phyloP scores from a whole-genome alignment of 768 basidiomycete genomes.

The Leucosporidium scottii region DNA sequence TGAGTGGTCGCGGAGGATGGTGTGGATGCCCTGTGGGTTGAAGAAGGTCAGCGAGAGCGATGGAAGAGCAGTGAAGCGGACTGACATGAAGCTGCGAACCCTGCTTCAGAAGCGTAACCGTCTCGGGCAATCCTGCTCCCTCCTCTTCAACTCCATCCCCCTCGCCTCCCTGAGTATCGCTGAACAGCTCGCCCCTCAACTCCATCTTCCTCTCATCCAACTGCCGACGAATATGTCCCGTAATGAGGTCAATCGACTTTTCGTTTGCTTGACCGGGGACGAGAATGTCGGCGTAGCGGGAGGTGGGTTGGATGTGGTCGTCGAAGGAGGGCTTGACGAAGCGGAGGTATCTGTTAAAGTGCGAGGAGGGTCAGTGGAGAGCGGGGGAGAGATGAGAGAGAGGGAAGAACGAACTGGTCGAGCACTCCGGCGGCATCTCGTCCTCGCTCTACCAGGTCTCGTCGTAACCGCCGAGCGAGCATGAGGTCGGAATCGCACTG shows the following conservation, averaged over 20 bases:
- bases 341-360: constrained; percentile 56
- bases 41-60: constrained; percentile 9
- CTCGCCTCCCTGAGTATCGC: constrained; percentile 11
- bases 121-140: constrained; percentile 36
- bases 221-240: constrained; percentile 78
- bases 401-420: constrained; percentile 56
- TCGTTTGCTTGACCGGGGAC: constrained; percentile 88
- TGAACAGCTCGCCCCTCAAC: constrained; percentile 64
- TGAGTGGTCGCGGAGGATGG: constrained; percentile 66
- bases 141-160: neutral
- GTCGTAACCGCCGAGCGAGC: constrained; percentile 82
- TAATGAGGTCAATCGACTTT: constrained; percentile 87
- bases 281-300: constrained; percentile 85
- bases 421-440: constrained; percentile 72
- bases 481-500: constrained; percentile 78
- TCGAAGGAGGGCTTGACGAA: constrained; percentile 87
- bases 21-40: constrained; percentile 68
- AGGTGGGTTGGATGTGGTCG: constrained; percentile 82
- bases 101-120: constrained; percentile 62
- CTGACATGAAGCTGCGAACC: constrained; percentile 79
- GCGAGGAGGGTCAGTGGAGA: neutral
- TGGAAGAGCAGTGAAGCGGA: no score
- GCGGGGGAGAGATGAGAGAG: neutral
- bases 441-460: constrained; percentile 83
- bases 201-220: constrained; percentile 67